A percentile compares a stretch with the other conserved stretches of the same genome.
These are phyloP conservation scores for Sphaerulina vaccinii DNA, from an alignment of 2,329 filamentous ascomycete genomes.

Conservation along the genomic window DNA sequence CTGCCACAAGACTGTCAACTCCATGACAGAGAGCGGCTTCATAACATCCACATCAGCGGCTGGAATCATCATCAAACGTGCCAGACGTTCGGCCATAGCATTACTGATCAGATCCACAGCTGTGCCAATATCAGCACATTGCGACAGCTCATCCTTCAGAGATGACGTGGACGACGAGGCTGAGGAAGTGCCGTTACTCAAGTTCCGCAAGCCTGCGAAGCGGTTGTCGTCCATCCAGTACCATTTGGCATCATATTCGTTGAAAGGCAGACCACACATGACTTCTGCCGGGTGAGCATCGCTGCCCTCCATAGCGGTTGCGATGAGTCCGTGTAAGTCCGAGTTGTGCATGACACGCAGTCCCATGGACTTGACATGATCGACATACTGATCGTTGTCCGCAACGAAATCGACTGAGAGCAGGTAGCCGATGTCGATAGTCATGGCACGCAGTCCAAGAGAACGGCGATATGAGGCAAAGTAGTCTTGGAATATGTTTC, in stretches of 20 bases:
- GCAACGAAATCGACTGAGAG: constrained; percentile 33
- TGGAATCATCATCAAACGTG: constrained; percentile 11
- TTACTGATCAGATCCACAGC: constrained; percentile 13
- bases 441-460: constrained; percentile 27
- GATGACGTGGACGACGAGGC: neutral
- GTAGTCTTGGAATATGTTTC: constrained; percentile 40
- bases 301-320: constrained; percentile 11
- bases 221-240: constrained; percentile 16
- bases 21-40: constrained; percentile 14
- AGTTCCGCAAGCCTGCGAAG: constrained; percentile 9
- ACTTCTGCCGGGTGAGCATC: constrained; percentile 7
- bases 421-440: constrained; percentile 36
- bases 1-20: constrained; percentile 21
- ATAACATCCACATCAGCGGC: constrained; percentile 14
- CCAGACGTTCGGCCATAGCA: constrained; percentile 13
- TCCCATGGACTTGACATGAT: constrained; percentile 15
- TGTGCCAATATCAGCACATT: neutral
- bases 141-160: constrained; percentile 9
- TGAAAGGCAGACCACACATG: constrained; percentile 10
- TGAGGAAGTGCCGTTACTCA: neutral
- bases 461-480: constrained; percentile 30
- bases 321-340: constrained; percentile 14
- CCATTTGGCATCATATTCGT: constrained; percentile 12
- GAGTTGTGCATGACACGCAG: constrained; percentile 18
- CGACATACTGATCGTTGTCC: constrained; percentile 16